A percentile compares a stretch with the other conserved stretches of the same genome.
Conservation (phyloP, 179 eudicot genomes). For the Camellia oleifera region DNA sequence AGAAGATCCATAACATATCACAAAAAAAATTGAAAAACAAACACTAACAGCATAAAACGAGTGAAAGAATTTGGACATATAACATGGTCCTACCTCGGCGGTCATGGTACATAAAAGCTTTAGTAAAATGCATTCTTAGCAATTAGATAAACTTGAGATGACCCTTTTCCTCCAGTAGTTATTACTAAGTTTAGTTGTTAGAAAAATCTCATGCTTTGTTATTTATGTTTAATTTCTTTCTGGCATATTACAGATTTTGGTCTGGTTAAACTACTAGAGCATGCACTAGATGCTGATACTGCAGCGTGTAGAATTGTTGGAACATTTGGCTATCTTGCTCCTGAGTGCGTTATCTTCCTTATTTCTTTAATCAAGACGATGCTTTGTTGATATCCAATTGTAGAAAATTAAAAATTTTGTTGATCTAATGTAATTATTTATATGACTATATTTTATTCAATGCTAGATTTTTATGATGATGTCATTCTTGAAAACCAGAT, state of each 20-base stretch:
- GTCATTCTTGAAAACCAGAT: conserved; percentile 7
- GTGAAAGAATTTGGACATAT: neutral
- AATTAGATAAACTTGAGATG: neutral
- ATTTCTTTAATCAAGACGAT: neutral
- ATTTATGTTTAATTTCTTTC: neutral
- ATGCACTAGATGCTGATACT: conserved; percentile 8
- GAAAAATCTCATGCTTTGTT: neutral
- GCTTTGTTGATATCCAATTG: neutral
- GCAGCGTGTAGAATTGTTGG: conserved; percentile 21
- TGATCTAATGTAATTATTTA: neutral
- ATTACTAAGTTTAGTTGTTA: no score
- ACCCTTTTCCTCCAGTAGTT: neutral
- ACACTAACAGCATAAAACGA: neutral
- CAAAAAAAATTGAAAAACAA: no score
- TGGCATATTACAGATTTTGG: conserved; percentile 23
- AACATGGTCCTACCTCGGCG: neutral
- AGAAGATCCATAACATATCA: no score
- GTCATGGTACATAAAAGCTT: neutral
- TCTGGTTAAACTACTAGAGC: conserved; percentile 19
- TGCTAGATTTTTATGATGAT: neutral
- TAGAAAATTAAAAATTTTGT: neutral
- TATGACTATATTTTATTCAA: neutral
- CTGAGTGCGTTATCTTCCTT: conserved; percentile 16
- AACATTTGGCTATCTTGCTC: conserved; percentile 25
- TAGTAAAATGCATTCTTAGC: neutral